A percentile compares a stretch with the other conserved stretches of the same genome.
Evolutionary conservation across 495 filamentous ascomycete genomes (phyloP).

Genomic region (Tuber calosporum): DNA sequence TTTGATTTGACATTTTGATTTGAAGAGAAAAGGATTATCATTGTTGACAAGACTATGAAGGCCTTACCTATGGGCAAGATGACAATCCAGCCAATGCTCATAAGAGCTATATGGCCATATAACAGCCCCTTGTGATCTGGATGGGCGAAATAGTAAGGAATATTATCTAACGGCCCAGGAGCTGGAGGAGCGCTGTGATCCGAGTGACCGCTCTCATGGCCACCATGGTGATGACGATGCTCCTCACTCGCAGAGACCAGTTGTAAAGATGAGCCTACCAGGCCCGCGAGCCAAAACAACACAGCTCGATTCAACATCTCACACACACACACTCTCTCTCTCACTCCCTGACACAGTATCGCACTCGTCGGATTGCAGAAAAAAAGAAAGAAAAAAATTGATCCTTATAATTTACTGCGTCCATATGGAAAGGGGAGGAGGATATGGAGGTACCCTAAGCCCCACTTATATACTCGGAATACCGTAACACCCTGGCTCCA

Average conservation of each 20-base stretch:
- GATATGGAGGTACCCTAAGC: not conserved
- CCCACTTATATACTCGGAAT: not conserved
- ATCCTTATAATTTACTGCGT: not conserved
- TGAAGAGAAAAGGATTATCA: not conserved
- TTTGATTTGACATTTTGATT: not conserved
- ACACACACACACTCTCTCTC: no score
- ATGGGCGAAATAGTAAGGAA: constrained; percentile 69
- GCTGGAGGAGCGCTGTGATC: constrained; percentile 10
- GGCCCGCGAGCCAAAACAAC: not conserved
- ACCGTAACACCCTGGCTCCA: not conserved
- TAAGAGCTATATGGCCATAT: constrained; percentile 68
- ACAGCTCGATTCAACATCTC: not conserved
- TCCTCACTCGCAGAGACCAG: not conserved
- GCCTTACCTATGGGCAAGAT: constrained; percentile 70
- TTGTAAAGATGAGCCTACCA: not conserved
- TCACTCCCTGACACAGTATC: not conserved
- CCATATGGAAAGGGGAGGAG: not conserved
- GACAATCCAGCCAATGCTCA: constrained; percentile 75
- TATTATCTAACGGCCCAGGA: constrained; percentile 38
- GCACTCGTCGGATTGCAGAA: not conserved
- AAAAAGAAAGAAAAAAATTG: not conserved
- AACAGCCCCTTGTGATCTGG: constrained; percentile 60
- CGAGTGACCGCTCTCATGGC: constrained; percentile 20
- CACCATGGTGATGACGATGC: constrained; percentile 29
- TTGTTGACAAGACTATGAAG: not conserved